Percentiles rank a stretch among this genome's conserved stretches.
Evolutionary conservation across 2,329 filamentous ascomycete genomes (phyloP).

Genomic region (Tolypocladium pustulatum): DNA sequence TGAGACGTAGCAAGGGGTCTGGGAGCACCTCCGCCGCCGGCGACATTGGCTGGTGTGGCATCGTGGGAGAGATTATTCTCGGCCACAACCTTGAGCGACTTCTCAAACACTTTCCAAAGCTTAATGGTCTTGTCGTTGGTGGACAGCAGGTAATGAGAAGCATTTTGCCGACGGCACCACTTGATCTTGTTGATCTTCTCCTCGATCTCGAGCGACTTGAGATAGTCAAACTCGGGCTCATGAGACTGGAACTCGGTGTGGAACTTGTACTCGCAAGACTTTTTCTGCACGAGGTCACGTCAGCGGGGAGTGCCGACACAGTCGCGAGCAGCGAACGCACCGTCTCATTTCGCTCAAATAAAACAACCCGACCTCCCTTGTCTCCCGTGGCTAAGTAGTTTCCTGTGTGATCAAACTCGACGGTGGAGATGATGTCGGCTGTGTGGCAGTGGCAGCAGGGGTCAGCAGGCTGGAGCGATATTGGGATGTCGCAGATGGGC

Average conservation of each 20-base stretch:
- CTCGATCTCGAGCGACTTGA: constrained; percentile 98
- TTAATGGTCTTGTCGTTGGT: constrained; percentile 99
- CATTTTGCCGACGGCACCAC: constrained; percentile 97
- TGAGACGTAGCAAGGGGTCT: constrained; percentile 56
- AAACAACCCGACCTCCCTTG: constrained; percentile 74
- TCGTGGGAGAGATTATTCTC: constrained; percentile 98
- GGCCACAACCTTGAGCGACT: constrained; percentile 95
- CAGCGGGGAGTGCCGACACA: background rate
- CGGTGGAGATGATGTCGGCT: constrained; percentile 88
- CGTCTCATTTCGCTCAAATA: constrained; percentile 92
- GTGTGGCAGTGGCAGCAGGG: constrained; percentile 24
- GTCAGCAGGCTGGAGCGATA: constrained; percentile 5
- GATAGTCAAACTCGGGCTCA: constrained; percentile 97
- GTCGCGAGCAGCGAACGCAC: constrained; percentile 37
- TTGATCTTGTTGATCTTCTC: constrained; percentile 99
- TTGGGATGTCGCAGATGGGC: constrained; percentile 2
- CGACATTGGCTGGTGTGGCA: constrained; percentile 64
- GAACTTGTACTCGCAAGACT: constrained; percentile 99
- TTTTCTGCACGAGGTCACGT: constrained; percentile 56
- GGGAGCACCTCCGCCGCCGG: constrained; percentile 68
- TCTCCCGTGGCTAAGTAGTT: constrained; percentile 87
- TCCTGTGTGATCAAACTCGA: constrained; percentile 83
- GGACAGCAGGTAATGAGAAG: constrained; percentile 93
- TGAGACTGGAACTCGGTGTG: constrained; percentile 99
- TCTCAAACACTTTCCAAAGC: constrained; percentile 99